Percentiles rank a stretch among this genome's conserved stretches.
Evolutionary conservation across 2,329 filamentous ascomycete genomes (phyloP).

Genomic region (Emericellopsis cladophorae): DNA sequence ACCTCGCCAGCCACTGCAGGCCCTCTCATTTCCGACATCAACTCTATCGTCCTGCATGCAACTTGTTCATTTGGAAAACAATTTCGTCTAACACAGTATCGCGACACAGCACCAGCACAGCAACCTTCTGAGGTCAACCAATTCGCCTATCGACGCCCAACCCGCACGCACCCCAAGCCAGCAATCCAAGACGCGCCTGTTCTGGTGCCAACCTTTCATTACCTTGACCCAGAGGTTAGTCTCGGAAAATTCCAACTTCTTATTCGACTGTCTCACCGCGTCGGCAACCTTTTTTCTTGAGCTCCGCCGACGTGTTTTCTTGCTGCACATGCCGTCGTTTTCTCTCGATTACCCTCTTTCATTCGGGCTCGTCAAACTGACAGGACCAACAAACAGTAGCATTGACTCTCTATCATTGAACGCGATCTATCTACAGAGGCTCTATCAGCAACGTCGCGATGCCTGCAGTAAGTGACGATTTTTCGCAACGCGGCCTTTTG

Average conservation of each 20-base stretch:
- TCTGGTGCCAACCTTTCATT: slow-evolving; percentile 18
- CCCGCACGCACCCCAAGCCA: slow-evolving; percentile 5
- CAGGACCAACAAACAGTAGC: background rate
- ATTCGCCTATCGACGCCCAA: background rate
- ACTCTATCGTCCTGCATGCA: slow-evolving; percentile 1
- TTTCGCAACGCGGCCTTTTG: background rate
- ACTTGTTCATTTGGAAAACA: background rate
- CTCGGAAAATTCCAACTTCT: slow-evolving; percentile 12
- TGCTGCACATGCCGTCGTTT: background rate
- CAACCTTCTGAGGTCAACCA: background rate
- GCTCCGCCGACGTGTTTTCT: no score
- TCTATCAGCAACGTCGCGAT: slow-evolving; percentile 11
- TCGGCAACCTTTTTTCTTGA: slow-evolving; percentile 6
- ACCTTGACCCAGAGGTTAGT: slow-evolving; percentile 21
- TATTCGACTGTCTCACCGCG: slow-evolving; percentile 16
- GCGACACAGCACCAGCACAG: background rate
- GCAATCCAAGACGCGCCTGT: slow-evolving; percentile 20
- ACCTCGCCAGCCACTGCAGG: slow-evolving; percentile 5
- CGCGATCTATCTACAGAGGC: slow-evolving; percentile 7
- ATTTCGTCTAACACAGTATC: background rate
- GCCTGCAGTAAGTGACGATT: slow-evolving; percentile 19
- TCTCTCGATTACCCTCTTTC: slow-evolving; percentile 1
- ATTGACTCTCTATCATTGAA: slow-evolving; percentile 4
- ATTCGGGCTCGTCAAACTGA: slow-evolving; percentile 1
- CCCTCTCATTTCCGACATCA: slow-evolving; percentile 4